Evolutionary conservation across 2,329 filamentous ascomycete genomes (phyloP), one percentile per base, ranked within the genome.

Genomic region (Beauveria rudraprayagi): DNA sequence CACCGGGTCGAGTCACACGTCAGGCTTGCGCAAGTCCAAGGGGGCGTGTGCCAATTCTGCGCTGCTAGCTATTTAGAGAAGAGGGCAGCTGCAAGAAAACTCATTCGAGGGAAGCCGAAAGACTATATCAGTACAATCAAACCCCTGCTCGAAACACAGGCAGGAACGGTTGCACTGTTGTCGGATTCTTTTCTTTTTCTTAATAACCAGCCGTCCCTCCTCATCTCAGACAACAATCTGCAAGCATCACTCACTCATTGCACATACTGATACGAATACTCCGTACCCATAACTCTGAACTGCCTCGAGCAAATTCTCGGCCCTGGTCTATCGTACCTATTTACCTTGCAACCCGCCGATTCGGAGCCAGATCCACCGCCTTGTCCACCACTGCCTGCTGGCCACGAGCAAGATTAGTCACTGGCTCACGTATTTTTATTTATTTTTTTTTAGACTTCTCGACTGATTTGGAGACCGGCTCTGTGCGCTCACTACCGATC

Each of bases 1-100:
- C 61, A 62, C 56, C 51, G 52, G 56, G 58, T 61, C 62, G 59
- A 63, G 54, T 61, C 58, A 61, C 58, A 63, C 58, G 50, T 56
- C 53, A 50, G 48, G 44, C 47, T 48, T 51, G 37, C 54, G 16
- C 37, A 61, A 52, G 58, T 28, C 22, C 55, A 52, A 62, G 51
- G 56, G 64, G 53, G 50, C 30, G 58, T 54, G 58, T 55, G 48
- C 34, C 41, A 54, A 17, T 52, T 60, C 34, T 44, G 37, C n/a
- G 28, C 24, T 24, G 50, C 51, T 53, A 41, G 40, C 43, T 55
- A 48, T 37, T 37, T 37, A 51, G 28, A 41, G 41, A 28, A 51
- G 19, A 55, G 47, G 56, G 50, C 41, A 60, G 58, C 50, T 46
- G 58, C 50, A 43, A 47, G 50, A 54, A 60, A 54, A 54, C 47